Base-by-base conservation (phyloP, 352 stramenopile species). In the Pythium pectinolyticum region DNA sequence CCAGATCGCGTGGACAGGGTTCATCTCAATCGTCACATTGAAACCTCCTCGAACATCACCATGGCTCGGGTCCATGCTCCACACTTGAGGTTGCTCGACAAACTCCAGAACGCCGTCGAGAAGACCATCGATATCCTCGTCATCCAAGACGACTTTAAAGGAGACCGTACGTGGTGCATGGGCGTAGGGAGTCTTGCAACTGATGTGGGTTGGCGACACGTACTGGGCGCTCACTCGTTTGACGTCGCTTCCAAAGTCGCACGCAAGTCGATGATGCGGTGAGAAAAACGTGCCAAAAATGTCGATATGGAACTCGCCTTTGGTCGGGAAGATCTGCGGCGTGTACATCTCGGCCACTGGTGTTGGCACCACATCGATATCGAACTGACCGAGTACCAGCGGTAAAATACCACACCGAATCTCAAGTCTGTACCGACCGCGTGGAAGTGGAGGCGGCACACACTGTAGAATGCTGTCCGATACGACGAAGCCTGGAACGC, bases 311-410 rank as follows among this genome's bases (percentile, higher is more conserved):
- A 43, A 61, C 24, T 27, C 41, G 6, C 32, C 20, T 37, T 48
- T 30, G 15, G 66, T 27, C 17, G 55, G 58, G 30, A 72, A 67
- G 24, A 72, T 34, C 53, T 72, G 66, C 20, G 66, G 66, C 1
- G 46, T 49, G 54, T 63, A 72, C 17, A 58, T 17, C 6, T 65
- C 53, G 8, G 45, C 66, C 14, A 53, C 27, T 27, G 66, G 66
- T 5, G 11, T n/a, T 15, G 47, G 5, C 12, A 37, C 30, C 0
- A 19, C 24, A 2, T 27, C 20, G 32, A 66, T 14, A 40, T 19
- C 45, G 45, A 66, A 57, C 22, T 28, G 39, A 50, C 47, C 34
- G 14, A 55, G 7, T 3, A 31, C 27, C 20, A 34, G n/a, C 20
- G 43, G 25, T 34, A 25, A 43, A 20, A 43, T 24, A 3, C 58